Percentiles rank a stretch among this genome's conserved stretches.
Conservation (phyloP, 106 monocot species). For the Iris macrosiphon region DNA sequence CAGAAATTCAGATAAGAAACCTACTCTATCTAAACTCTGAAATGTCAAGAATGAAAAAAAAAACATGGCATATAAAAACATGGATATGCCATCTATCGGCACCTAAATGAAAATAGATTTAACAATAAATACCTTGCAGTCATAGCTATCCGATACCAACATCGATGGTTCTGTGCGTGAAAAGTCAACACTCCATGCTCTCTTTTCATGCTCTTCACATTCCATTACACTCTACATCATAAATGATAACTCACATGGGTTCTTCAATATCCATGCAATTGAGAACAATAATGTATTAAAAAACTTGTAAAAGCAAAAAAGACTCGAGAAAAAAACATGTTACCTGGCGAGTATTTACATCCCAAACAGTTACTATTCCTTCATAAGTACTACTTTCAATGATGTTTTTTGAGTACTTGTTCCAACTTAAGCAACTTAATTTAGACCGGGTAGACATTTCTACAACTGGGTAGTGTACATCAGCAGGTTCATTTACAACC, state of each 20-base stretch:
- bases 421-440: slow-evolving; percentile 99
- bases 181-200: slow-evolving; percentile 99
- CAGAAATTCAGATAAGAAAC: no score
- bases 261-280: not conserved
- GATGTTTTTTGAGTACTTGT: slow-evolving; percentile 90
- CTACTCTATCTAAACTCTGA: no score
- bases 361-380: slow-evolving; percentile 98
- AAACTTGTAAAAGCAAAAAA: not conserved
- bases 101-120: not conserved
- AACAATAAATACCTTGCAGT: slow-evolving; percentile 69
- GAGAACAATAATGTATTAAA: not conserved
- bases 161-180: slow-evolving; percentile 87
- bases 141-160: slow-evolving; percentile 96
- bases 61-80: no score
- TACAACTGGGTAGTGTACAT: slow-evolving; percentile 85
- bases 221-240: slow-evolving; percentile 83
- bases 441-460: slow-evolving; percentile 95
- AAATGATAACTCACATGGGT: slow-evolving; percentile 6
- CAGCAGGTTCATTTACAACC: slow-evolving; percentile 93
- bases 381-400: slow-evolving; percentile 97
- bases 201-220: slow-evolving; percentile 96
- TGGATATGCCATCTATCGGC: not conserved
- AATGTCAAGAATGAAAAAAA: no score
- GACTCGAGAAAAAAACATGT: no score
- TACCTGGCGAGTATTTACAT: slow-evolving; percentile 95